Conservation (phyloP, 2,329 filamentous ascomycete species). For the Xylaria sp. region DNA sequence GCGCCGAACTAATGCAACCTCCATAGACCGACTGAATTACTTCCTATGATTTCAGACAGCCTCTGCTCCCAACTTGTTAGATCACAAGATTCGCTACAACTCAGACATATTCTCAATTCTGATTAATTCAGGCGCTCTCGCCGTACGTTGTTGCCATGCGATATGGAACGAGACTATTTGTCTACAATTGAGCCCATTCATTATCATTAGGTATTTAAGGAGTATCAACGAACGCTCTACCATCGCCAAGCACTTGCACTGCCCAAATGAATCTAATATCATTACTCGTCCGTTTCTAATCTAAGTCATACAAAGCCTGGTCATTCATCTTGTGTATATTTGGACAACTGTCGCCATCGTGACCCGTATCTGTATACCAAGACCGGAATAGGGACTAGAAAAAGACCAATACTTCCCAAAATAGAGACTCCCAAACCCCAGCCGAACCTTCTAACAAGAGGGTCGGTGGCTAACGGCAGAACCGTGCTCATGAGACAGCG, state of each 20-base stretch:
- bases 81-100: too few relatives aligned
- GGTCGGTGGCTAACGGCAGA: conserved; percentile 62
- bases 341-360: conserved; percentile 62
- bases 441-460: conserved; percentile 60
- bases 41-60: too few relatives aligned
- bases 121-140: too few relatives aligned
- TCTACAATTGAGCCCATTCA: too few relatives aligned
- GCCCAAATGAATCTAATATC: background rate
- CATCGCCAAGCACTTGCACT: background rate
- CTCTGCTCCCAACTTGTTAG: too few relatives aligned
- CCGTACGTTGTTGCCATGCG: too few relatives aligned
- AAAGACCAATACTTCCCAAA: conserved; percentile 55
- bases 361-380: conserved; percentile 62
- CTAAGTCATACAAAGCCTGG: background rate
- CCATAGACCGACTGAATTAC: too few relatives aligned
- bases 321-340: conserved; percentile 58
- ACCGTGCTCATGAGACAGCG: conserved; percentile 68
- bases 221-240: background rate
- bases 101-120: too few relatives aligned
- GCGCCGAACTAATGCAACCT: too few relatives aligned
- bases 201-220: too few relatives aligned
- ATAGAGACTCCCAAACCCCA: conserved; percentile 64
- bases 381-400: conserved; percentile 62
- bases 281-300: background rate
- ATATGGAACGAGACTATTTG: too few relatives aligned